Conservation (phyloP, 106 monocot genomes). For the Agapanthus africanus region DNA sequence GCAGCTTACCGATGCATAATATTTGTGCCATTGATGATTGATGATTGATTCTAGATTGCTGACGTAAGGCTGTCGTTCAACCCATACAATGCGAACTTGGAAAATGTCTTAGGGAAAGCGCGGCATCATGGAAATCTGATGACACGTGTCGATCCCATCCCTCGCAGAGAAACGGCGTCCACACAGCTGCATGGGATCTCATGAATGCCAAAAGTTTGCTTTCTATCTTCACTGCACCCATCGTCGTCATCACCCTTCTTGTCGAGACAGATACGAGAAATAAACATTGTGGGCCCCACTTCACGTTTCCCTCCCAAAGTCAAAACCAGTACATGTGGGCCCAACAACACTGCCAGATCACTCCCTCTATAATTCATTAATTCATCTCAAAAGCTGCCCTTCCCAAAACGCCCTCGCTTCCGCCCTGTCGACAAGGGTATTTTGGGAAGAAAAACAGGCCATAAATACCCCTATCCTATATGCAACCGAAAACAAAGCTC, state of each 20-base stretch:
- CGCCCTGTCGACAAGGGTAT: not conserved
- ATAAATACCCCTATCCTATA: no score
- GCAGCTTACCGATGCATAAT: no score
- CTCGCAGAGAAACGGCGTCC: not conserved
- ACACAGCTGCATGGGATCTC: not conserved
- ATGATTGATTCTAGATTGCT: no score
- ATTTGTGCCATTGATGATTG: no score
- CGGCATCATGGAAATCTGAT: not conserved
- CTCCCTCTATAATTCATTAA: not conserved
- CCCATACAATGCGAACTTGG: not conserved
- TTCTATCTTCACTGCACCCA: conserved; percentile 2
- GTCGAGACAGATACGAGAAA: not conserved
- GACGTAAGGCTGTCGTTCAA: no score
- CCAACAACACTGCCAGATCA: not conserved
- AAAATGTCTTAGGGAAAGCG: not conserved
- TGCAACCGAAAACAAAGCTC: no score
- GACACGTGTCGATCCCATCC: not conserved
- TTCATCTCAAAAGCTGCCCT: not conserved
- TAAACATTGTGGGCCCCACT: not conserved
- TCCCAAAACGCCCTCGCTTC: not conserved
- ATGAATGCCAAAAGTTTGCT: conserved; percentile 3
- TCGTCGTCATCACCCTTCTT: not conserved
- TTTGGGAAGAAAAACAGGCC: not conserved
- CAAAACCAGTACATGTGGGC: not conserved
- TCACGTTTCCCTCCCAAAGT: not conserved